Evolutionary conservation across 768 basidiomycete genomes (phyloP), one percentile per base, ranked within the genome.

Genomic region (Clitopilus passeckerianus): DNA sequence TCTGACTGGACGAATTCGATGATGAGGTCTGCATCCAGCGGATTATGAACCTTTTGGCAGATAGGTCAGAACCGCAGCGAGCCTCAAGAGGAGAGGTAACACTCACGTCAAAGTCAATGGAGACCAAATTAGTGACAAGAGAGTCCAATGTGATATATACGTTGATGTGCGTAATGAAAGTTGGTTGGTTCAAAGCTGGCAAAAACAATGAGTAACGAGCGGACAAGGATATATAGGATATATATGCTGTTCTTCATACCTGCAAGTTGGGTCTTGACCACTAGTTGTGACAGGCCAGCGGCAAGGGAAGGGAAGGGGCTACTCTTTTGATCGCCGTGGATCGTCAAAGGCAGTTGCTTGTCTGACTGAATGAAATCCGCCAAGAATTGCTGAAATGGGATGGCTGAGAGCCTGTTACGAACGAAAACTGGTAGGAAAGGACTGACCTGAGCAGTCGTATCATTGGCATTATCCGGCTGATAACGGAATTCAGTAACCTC

Each of bases 401-500:
- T 14, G 34, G 27, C 27, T 30, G 27, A 30, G 27, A 3, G 7
- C 27, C 27, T 30, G 27, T 7, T 4, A 30, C 12, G 55, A 23
- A 44, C 18, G 16, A 20, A 34, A 24, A 30, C 52, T 27, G 18
- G 33, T 27, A 18, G 6, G 54, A 1, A 41, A 53, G 18, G 24
- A 57, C 33, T 24, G 30, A 78, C 79, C 68, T 84, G 83, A 2
- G 89, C 87, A 22, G 75, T 71, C 4, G 87, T 88, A 65, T 90
- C 81, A 62, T 89, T 88, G 9, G 85, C 79, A 68, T 89, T 69
- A 9, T 77, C 76, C 0, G 89, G 88, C 62, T 78, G 73, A 64
- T 91, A 91, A 60, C 80, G 86, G 75, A 91, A 90, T 65, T 89
- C 86, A 1, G 86, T 75, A 0, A 75, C 56, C 22, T 84, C 65